Conservation (phyloP, 305 asterid genomes). For the Nicotiana rustica region DNA sequence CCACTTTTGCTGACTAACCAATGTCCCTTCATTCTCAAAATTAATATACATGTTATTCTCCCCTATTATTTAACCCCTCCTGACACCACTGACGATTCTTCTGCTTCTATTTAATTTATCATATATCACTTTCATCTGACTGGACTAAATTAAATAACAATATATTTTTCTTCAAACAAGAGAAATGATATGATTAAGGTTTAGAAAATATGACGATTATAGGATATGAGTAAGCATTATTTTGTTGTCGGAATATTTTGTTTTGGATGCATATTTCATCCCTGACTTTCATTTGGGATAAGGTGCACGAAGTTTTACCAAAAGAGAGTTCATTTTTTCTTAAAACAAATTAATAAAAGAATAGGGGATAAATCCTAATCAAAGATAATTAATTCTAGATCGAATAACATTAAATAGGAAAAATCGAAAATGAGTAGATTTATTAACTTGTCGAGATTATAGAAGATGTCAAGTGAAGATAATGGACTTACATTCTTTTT, state of each 20-base stretch:
- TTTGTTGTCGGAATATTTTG: not conserved
- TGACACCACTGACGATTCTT: not conserved
- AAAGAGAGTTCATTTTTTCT: too few relatives aligned
- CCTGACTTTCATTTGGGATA: too few relatives aligned
- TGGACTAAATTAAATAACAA: not conserved
- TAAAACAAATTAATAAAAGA: too few relatives aligned
- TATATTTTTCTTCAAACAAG: not conserved
- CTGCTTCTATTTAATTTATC: not conserved
- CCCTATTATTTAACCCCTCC: not conserved
- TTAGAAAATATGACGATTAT: not conserved
- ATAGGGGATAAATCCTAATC: too few relatives aligned
- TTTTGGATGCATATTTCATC: too few relatives aligned
- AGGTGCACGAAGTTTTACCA: too few relatives aligned
- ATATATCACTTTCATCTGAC: not conserved
- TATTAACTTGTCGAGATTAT: too few relatives aligned
- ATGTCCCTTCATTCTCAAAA: not conserved
- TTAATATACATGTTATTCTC: not conserved
- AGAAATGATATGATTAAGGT: not conserved
- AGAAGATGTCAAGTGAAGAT: too few relatives aligned
- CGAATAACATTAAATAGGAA: too few relatives aligned
- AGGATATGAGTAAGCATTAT: not conserved
- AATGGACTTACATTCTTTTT: too few relatives aligned
- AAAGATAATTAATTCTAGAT: too few relatives aligned
- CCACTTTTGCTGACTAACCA: conserved; percentile 17
- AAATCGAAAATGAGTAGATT: too few relatives aligned